Conservation (phyloP, 768 basidiomycete species). For the Auriculariales sp. region DNA sequence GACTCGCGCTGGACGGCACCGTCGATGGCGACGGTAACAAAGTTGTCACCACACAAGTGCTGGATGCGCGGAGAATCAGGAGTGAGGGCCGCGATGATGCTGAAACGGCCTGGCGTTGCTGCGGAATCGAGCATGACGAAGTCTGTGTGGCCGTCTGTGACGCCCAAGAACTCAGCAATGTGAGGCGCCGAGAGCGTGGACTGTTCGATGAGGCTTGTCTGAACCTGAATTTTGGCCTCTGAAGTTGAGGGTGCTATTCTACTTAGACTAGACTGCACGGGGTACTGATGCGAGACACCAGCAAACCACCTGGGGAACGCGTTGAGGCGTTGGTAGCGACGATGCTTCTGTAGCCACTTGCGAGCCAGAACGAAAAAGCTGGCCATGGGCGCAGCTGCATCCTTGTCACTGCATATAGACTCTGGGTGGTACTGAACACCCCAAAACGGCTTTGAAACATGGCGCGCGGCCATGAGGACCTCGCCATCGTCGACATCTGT, state of each 20-base stretch:
- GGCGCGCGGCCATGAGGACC: constrained; percentile 63
- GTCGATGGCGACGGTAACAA: constrained; percentile 31
- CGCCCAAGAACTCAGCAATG: constrained; percentile 52
- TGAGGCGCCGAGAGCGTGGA: constrained; percentile 27
- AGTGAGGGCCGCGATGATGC: constrained; percentile 53
- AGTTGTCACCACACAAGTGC: constrained; percentile 35
- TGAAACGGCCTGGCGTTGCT: constrained; percentile 56
- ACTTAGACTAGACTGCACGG: constrained; percentile 9
- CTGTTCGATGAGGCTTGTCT: constrained; percentile 26
- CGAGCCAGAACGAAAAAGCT: constrained; percentile 66
- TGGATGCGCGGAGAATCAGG: constrained; percentile 41
- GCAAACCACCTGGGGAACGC: not conserved
- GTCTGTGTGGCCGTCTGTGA: constrained; percentile 23
- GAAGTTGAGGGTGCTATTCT: not conserved
- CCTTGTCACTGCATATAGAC: constrained; percentile 56
- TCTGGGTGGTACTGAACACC: constrained; percentile 87
- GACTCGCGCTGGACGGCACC: constrained; percentile 20
- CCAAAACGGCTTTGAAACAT: constrained; percentile 58
- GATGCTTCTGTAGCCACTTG: constrained; percentile 30
- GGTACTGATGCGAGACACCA: not conserved
- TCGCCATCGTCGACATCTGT: constrained; percentile 29
- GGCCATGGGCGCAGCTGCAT: constrained; percentile 48
- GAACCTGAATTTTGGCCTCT: constrained; percentile 9
- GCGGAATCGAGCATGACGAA: constrained; percentile 69
- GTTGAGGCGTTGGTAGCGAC: not conserved